Evolutionary conservation across 495 filamentous ascomycete species (phyloP).

Genomic region (Xylaria intraflava): DNA sequence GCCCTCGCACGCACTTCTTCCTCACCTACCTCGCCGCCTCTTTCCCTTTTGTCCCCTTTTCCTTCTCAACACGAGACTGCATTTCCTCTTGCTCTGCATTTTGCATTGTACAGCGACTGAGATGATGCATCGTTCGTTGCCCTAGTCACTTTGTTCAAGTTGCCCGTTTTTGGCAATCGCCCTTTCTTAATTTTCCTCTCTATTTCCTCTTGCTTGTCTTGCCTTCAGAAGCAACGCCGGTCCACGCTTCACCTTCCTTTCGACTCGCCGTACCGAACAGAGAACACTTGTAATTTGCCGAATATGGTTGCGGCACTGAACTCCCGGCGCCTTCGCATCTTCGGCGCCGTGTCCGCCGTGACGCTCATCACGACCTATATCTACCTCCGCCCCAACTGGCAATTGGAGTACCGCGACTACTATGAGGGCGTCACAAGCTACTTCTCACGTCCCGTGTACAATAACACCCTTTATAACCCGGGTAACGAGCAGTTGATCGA

Average conservation of each 20-base stretch:
- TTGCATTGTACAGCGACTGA: not conserved
- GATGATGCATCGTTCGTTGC: not conserved
- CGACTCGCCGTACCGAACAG: not conserved
- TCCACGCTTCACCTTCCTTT: not conserved
- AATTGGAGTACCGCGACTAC: constrained; percentile 25
- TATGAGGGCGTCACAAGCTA: constrained; percentile 23
- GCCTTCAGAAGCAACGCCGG: not conserved
- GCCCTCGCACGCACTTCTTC: not conserved
- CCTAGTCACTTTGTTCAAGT: not conserved
- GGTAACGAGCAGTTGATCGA: constrained; percentile 21
- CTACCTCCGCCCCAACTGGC: constrained; percentile 18
- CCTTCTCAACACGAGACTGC: not conserved
- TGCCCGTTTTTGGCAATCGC: not conserved
- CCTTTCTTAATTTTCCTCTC: not conserved
- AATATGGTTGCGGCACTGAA: constrained; percentile 24
- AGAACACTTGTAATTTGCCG: not conserved
- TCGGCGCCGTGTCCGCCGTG: constrained; percentile 14
- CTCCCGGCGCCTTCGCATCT: constrained; percentile 21
- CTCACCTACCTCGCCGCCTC: not conserved
- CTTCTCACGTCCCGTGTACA: constrained; percentile 19
- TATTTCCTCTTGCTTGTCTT: not conserved
- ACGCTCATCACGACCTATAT: constrained; percentile 16
- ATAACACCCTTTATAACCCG: constrained; percentile 23
- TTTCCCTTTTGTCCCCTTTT: not conserved
- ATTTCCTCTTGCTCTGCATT: not conserved